Percentiles rank a stretch among this genome's conserved stretches.
phyloP scores from a whole-genome alignment of 176 grass and related monocot species.

The Aegilops bicornis region DNA sequence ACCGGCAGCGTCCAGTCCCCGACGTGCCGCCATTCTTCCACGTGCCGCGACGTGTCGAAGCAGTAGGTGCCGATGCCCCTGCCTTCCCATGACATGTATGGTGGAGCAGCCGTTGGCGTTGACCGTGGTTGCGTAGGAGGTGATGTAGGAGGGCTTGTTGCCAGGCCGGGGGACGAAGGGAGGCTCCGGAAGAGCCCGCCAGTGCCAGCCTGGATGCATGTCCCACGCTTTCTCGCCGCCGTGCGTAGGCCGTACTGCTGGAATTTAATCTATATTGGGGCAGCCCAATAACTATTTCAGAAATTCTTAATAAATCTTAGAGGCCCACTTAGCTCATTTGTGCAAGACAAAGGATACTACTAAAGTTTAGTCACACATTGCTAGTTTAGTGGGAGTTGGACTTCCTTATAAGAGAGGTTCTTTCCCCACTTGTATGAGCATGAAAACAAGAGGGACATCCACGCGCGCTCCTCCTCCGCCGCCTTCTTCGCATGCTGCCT shows the following conservation, averaged over 20 bases:
- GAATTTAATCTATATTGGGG: too few species aligned
- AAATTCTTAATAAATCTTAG: too few species aligned
- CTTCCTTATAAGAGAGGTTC: too few species aligned
- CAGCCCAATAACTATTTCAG: too few species aligned
- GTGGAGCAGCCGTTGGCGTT: background rate
- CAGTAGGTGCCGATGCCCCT: background rate
- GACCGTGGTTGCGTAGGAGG: background rate
- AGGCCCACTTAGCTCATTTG: too few species aligned
- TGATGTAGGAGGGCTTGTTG: background rate
- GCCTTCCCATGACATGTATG: background rate
- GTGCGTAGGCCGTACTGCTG: background rate
- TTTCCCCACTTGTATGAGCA: too few species aligned
- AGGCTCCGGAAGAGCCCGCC: background rate
- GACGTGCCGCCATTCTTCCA: background rate
- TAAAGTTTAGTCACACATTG: too few species aligned
- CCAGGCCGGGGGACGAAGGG: background rate
- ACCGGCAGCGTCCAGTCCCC: background rate
- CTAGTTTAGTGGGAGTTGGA: too few species aligned
- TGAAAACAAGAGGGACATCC: too few species aligned
- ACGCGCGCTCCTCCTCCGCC: too few species aligned
- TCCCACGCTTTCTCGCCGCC: background rate
- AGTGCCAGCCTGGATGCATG: background rate
- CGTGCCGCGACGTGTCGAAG: background rate
- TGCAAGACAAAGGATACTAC: too few species aligned
- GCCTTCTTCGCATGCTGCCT: too few species aligned